Percentiles rank a stretch among this genome's conserved stretches.
Evolutionary conservation across 1,139 yeast species (phyloP).

Genomic region (Candida sanyaensis): DNA sequence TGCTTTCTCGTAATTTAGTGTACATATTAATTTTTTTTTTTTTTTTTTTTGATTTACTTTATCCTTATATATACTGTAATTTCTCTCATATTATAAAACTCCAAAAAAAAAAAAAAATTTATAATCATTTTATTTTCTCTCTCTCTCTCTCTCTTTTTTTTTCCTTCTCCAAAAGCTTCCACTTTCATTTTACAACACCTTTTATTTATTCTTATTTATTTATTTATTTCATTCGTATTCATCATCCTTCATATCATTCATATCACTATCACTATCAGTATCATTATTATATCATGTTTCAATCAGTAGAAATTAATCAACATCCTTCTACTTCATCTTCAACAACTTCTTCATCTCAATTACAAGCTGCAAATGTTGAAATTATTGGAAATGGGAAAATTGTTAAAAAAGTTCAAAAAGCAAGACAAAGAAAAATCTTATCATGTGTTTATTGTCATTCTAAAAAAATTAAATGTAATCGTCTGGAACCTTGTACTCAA

Average conservation of each 20-base stretch:
- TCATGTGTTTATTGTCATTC: conserved; percentile 65
- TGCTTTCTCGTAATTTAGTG: too few relatives aligned
- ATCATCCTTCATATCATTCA: too few relatives aligned
- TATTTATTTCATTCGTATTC: not conserved
- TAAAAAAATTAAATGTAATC: conserved; percentile 59
- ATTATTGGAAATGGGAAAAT: conserved; percentile 20
- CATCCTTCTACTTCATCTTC: not conserved
- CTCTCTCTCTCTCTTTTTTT: not conserved
- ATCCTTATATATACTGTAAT: too few relatives aligned
- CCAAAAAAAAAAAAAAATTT: too few relatives aligned
- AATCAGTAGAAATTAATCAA: not conserved
- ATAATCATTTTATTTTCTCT: not conserved
- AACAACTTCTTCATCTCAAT: not conserved
- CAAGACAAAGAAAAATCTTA: conserved; percentile 57
- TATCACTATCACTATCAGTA: not conserved
- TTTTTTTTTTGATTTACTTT: too few relatives aligned
- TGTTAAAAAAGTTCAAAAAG: conserved; percentile 59
- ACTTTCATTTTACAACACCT: not conserved
- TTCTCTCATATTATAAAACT: too few relatives aligned
- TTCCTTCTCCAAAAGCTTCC: not conserved
- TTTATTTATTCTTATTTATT: not conserved
- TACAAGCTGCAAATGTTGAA: not conserved
- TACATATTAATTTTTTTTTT: too few relatives aligned
- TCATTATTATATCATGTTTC: not conserved
- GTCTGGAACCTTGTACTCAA: conserved; percentile 52